Conservation (phyloP, 2,329 filamentous ascomycete species). For the Monilinia vaccinii-corymbosi region DNA sequence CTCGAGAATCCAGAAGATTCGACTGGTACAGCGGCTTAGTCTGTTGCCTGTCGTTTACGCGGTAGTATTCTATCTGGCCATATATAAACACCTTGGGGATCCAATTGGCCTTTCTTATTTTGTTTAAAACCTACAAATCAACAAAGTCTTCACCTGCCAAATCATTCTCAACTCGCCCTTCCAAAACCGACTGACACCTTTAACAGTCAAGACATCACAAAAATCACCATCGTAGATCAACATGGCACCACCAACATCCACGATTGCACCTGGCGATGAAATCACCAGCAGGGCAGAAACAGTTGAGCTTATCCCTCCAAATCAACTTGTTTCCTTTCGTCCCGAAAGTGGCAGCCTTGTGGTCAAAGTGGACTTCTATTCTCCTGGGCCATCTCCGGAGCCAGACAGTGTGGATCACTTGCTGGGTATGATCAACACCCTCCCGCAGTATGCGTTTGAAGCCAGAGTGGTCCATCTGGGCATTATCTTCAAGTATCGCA, state of each 20-base stretch:
- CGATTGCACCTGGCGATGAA: background rate
- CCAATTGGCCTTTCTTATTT: too few species aligned
- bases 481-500: background rate
- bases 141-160: too few species aligned
- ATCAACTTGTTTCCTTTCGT: background rate
- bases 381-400: background rate
- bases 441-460: background rate
- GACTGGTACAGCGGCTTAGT: background rate
- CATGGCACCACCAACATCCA: too few species aligned
- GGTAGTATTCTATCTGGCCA: too few species aligned
- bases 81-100: too few species aligned
- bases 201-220: too few species aligned
- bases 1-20: background rate
- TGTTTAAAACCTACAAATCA: too few species aligned
- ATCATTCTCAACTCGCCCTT: too few species aligned
- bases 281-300: background rate
- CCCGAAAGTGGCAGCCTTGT: background rate
- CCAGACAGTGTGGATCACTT: background rate
- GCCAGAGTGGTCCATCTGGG: background rate
- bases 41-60: background rate
- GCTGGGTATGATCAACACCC: background rate
- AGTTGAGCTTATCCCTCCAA: background rate
- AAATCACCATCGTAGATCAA: too few species aligned
- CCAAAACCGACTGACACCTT: too few species aligned
- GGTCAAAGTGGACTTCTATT: background rate